Conservation (phyloP, 2,329 filamentous ascomycete genomes). For the Pseudogymnoascus sp. region DNA sequence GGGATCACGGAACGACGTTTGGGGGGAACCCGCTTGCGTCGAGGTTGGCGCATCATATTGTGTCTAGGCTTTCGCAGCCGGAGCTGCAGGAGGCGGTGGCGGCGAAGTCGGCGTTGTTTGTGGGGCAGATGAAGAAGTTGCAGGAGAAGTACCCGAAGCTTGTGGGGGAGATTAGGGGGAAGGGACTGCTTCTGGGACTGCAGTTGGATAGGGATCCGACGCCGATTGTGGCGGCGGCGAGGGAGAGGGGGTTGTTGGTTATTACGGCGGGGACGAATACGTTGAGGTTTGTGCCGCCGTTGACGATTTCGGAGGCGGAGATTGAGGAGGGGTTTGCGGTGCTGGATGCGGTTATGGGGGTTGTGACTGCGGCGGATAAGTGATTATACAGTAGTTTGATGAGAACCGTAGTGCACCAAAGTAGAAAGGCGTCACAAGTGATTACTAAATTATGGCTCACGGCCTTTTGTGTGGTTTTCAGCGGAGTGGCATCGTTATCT, state of each 20-base stretch:
- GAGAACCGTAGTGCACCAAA: not conserved
- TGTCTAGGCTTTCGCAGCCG: constrained; percentile 64
- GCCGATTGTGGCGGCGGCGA: constrained; percentile 70
- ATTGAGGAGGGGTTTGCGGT: constrained; percentile 71
- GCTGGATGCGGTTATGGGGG: constrained; percentile 54
- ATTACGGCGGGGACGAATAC: constrained; percentile 94
- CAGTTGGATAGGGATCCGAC: constrained; percentile 69
- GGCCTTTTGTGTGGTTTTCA: not conserved
- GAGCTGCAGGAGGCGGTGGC: constrained; percentile 61
- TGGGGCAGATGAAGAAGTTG: constrained; percentile 47
- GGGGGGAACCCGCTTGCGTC: constrained; percentile 63
- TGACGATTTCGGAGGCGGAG: constrained; percentile 72
- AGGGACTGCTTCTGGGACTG: constrained; percentile 76
- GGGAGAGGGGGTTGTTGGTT: constrained; percentile 78
- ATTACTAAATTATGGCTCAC: not conserved
- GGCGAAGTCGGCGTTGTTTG: constrained; percentile 55
- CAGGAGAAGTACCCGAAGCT: constrained; percentile 57
- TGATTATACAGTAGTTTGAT: not conserved
- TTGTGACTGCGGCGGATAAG: constrained; percentile 11
- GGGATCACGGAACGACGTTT: constrained; percentile 68
- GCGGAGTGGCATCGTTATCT: not conserved
- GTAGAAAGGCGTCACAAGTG: not conserved
- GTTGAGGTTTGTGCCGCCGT: constrained; percentile 79
- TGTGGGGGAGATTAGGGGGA: constrained; percentile 71
- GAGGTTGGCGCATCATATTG: constrained; percentile 74